These are phyloP conservation scores for Mycena vulgaris DNA, from an alignment of 768 basidiomycete genomes.

Conservation along the genomic window DNA sequence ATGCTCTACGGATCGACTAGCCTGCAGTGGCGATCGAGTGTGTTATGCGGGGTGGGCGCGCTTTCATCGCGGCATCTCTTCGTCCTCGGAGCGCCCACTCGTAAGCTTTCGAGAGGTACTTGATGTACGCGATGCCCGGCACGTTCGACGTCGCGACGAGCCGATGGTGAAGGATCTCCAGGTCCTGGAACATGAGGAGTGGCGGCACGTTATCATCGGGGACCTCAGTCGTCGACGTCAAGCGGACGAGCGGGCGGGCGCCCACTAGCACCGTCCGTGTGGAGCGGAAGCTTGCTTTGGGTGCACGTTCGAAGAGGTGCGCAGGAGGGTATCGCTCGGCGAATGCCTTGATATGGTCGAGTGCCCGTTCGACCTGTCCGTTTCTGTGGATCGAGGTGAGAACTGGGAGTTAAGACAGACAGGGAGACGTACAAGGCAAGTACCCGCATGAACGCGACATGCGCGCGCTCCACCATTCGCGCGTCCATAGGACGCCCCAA, in stretches of 20 bases:
- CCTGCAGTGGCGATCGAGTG: neutral
- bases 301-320: slow-evolving; percentile 57
- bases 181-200: slow-evolving; percentile 79
- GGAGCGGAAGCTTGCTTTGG: slow-evolving; percentile 67
- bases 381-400: slow-evolving; percentile 53
- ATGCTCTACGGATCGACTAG: neutral
- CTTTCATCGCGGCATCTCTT: slow-evolving; percentile 65
- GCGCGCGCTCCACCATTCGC: slow-evolving; percentile 77
- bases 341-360: slow-evolving; percentile 74
- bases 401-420: slow-evolving; percentile 16
- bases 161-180: slow-evolving; percentile 86
- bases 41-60: slow-evolving; percentile 20
- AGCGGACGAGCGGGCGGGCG: slow-evolving; percentile 78
- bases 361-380: slow-evolving; percentile 65
- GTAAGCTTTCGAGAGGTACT: slow-evolving; percentile 82
- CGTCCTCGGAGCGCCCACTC: slow-evolving; percentile 75
- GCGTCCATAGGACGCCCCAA: slow-evolving; percentile 50
- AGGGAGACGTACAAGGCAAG: slow-evolving; percentile 68
- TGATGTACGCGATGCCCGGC: slow-evolving; percentile 73
- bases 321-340: slow-evolving; percentile 75
- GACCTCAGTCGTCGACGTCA: slow-evolving; percentile 70
- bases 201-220: slow-evolving; percentile 89
- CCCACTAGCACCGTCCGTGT: slow-evolving; percentile 71
- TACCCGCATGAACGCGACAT: slow-evolving; percentile 78
- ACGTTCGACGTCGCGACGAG: slow-evolving; percentile 61